Percentiles rank a stretch among this genome's conserved stretches.
Conservation (phyloP, 345 rosid genomes). For the Eucalyptus decipiens region DNA sequence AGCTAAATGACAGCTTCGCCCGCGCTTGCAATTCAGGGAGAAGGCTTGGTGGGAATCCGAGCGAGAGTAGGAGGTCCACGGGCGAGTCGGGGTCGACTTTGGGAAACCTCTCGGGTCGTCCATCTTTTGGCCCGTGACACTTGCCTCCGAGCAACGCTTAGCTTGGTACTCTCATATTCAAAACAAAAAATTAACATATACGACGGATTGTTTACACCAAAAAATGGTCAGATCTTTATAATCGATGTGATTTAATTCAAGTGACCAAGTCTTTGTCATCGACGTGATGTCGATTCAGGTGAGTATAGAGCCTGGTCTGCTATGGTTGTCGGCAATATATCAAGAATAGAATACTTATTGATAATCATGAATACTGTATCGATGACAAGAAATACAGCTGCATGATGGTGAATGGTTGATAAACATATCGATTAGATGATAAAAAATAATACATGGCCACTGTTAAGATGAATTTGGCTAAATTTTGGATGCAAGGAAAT, state of each 20-base stretch:
- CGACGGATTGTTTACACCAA: neutral
- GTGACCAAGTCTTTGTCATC: neutral
- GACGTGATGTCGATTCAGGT: neutral
- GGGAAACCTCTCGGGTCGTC: no score
- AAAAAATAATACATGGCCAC: neutral
- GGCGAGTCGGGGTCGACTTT: no score
- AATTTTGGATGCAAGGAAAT: neutral
- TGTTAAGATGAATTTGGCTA: neutral
- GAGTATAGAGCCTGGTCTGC: neutral
- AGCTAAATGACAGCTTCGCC: no score
- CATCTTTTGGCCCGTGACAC: no score
- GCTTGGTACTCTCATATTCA: neutral
- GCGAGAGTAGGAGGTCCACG: no score
- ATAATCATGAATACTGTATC: neutral
- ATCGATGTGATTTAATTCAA: neutral
- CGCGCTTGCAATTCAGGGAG: no score
- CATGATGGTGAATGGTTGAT: neutral
- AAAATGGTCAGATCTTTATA: neutral
- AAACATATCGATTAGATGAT: neutral
- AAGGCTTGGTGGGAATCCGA: no score
- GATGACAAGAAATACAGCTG: neutral
- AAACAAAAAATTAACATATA: neutral
- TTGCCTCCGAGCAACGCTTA: neutral
- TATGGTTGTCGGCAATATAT: neutral
- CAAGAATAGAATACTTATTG: neutral